Evolutionary conservation across 2,329 filamentous ascomycete species (phyloP).

Genomic region (Botryotinia calthae): DNA sequence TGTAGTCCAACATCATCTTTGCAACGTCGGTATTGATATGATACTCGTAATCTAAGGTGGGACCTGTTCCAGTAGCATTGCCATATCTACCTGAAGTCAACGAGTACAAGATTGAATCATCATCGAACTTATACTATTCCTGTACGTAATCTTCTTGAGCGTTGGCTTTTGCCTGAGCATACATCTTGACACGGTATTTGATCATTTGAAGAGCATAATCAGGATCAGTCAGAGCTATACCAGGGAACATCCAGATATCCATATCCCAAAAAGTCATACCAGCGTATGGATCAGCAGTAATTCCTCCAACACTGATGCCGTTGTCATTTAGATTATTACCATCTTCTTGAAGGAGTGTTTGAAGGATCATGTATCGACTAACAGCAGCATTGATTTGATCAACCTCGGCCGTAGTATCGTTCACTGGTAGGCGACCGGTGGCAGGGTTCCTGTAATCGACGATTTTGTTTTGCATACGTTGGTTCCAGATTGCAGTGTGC

Average conservation of each 20-base stretch:
- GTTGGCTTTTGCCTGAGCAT: constrained; percentile 36
- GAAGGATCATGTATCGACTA: constrained; percentile 49
- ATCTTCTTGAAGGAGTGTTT: constrained; percentile 46
- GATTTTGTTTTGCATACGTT: constrained; percentile 41
- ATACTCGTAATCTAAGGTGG: constrained; percentile 26
- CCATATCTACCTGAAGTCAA: constrained; percentile 29
- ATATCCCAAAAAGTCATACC: constrained; percentile 45
- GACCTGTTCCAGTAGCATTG: constrained; percentile 29
- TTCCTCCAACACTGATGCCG: constrained; percentile 61
- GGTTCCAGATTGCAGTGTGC: constrained; percentile 25
- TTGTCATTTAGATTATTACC: constrained; percentile 51
- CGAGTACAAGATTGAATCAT: constrained; percentile 23
- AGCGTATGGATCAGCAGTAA: constrained; percentile 63
- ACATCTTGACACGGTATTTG: constrained; percentile 57
- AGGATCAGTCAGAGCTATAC: constrained; percentile 58
- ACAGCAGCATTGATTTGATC: constrained; percentile 49
- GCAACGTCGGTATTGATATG: constrained; percentile 29
- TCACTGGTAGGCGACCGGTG: constrained; percentile 47
- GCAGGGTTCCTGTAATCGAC: constrained; percentile 51
- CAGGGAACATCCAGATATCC: constrained; percentile 43
- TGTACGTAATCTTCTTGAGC: constrained; percentile 25
- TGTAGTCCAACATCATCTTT: constrained; percentile 16
- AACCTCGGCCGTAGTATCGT: constrained; percentile 14
- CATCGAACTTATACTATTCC: constrained; percentile 23
- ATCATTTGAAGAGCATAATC: constrained; percentile 59